phyloP scores from a whole-genome alignment of 1,284 basidiomycete genomes.

The Butyriboletus regius region DNA sequence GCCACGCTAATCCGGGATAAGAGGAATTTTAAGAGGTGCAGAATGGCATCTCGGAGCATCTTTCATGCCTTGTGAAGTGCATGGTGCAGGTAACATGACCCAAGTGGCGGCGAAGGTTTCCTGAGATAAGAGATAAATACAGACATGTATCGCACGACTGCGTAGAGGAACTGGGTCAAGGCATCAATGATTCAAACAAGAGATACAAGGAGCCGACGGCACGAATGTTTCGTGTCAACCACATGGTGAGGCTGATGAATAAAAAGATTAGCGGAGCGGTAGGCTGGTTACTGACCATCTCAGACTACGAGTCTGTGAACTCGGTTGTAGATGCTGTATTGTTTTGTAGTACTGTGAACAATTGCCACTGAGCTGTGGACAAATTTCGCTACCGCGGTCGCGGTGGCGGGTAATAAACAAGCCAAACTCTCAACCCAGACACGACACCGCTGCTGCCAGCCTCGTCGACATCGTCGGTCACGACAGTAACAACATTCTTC shows the following conservation, averaged over 20 bases:
- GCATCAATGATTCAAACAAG: neutral
- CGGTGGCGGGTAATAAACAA: constrained; percentile 23
- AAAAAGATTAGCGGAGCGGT: constrained; percentile 1
- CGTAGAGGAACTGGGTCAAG: neutral
- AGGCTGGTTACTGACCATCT: neutral
- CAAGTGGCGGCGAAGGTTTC: too few species aligned
- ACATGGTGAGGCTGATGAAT: neutral
- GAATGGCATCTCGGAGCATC: too few species aligned
- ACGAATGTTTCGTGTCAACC: neutral
- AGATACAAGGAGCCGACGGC: neutral
- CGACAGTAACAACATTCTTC: constrained; percentile 13
- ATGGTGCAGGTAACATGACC: too few species aligned
- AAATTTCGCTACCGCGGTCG: constrained; percentile 12
- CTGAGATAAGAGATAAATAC: too few species aligned
- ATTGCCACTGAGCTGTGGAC: constrained; percentile 3
- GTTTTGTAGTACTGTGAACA: constrained; percentile 5
- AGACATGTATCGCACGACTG: neutral
- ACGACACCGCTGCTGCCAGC: constrained; percentile 5
- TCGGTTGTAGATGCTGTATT: neutral
- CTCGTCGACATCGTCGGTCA: constrained; percentile 16
- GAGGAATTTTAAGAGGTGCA: too few species aligned
- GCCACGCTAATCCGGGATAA: neutral
- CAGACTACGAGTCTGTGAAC: too few species aligned
- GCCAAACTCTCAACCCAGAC: constrained; percentile 22
- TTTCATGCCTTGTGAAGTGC: neutral